Evolutionary conservation across 345 rosid genomes (phyloP).

Genomic region (Camelina neglecta): DNA sequence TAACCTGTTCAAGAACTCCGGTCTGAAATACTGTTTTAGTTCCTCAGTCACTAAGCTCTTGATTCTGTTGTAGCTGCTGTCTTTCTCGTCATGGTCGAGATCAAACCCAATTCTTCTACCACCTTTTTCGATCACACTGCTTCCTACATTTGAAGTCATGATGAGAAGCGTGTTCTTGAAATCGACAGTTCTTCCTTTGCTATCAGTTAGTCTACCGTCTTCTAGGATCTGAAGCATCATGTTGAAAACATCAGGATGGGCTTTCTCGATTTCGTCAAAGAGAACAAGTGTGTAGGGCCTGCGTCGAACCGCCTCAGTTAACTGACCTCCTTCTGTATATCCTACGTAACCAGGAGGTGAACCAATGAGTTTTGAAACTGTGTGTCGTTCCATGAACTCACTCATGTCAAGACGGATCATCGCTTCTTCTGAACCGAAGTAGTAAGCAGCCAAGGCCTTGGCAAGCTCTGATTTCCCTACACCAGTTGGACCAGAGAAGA

Average conservation of each 20-base stretch:
- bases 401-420: conserved; percentile 99
- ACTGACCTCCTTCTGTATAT: conserved; percentile 96
- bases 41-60: conserved; percentile 96
- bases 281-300: conserved; percentile 92
- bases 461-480: conserved; percentile 99
- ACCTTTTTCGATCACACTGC: conserved; percentile 95
- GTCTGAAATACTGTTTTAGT: conserved; percentile 88
- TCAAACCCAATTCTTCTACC: conserved; percentile 90
- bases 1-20: conserved; percentile 91
- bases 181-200: conserved; percentile 98
- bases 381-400: conserved; percentile 98
- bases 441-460: conserved; percentile 91
- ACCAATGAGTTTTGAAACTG: conserved; percentile 96
- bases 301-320: conserved; percentile 95
- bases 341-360: conserved; percentile 99
- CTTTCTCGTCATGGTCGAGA: conserved; percentile 89
- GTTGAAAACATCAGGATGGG: conserved; percentile 98
- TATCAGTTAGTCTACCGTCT: conserved; percentile 96
- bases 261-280: conserved; percentile 97
- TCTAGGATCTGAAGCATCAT: conserved; percentile 99
- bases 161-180: conserved; percentile 96
- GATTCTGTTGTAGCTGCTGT: conserved; percentile 87
- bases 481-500: conserved; percentile 99
- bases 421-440: conserved; percentile 96
- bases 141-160: conserved; percentile 97